Base-by-base conservation (phyloP, 352 stramenopile species). In the Thraustotheca clavata region DNA sequence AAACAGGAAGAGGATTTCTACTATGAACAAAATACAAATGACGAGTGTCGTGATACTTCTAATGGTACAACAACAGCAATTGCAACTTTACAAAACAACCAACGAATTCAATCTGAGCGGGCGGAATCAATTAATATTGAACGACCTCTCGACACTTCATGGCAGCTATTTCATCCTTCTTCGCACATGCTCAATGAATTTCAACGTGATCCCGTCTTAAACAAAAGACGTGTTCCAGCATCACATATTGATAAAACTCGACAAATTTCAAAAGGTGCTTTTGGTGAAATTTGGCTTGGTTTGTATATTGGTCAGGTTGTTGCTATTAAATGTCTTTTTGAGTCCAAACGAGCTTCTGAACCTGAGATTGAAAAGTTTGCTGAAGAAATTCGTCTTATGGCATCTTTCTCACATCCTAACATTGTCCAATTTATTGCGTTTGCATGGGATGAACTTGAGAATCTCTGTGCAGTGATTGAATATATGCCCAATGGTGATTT, bases 351-450 rank as follows among this genome's bases (percentile, higher is more conserved):
- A 35, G 86, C 88, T 68, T 78, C 89, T 62, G 80, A 86, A 69
- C 86, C 81, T 54, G 81, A 91, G 67, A 74, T 91, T 35, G 83
- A 91, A 68, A 74, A 80, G 52, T 95, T 95, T 49, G 74, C 75
- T 0, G 81, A 91, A 60, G 86, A 95, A 69, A 87, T 95, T 33
- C 73, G 83, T 4, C 78, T 95, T 55, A 78, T 87, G 0, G 87
- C 82, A 0, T 68, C 85, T 34, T 70, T 93, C 38, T 73, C 88
- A 27, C 83, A 95, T 55, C 81, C 86, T 14, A 72, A 80, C 8
- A 95, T 95, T 57, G 83, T 95, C 16, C 69, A 72, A 3, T 95
- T 95, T 63, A 80, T 80, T 29, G 86, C 83, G 11, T 76, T 91
- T 16, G 82, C 81, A 12, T 92, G 83, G 83, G 78, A 90, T 67